phyloP scores from a whole-genome alignment of 768 basidiomycete species.

The Boletus barrowsii region DNA sequence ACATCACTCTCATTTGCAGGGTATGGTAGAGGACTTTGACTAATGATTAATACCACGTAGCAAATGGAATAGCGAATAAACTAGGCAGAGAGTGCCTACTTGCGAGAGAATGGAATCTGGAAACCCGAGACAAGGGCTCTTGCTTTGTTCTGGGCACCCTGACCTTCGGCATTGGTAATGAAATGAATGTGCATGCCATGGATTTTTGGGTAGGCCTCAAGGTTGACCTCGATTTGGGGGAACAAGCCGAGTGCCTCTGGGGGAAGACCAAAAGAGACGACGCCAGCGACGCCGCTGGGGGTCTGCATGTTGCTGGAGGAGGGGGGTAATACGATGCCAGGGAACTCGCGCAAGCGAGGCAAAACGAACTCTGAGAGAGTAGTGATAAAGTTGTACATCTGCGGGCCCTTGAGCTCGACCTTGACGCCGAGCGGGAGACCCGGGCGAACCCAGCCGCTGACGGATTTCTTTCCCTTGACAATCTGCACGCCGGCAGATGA shows the following conservation, averaged over 20 bases:
- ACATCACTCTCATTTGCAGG: constrained; percentile 32
- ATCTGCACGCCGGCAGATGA: constrained; percentile 77
- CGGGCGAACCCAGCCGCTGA: constrained; percentile 81
- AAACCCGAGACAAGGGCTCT: constrained; percentile 87
- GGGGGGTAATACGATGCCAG: constrained; percentile 77
- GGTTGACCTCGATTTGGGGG: constrained; percentile 93
- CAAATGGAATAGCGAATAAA: not conserved
- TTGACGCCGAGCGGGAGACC: constrained; percentile 83
- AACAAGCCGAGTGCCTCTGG: constrained; percentile 85
- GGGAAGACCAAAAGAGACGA: constrained; percentile 85
- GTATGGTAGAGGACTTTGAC: constrained; percentile 19
- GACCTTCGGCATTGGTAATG: constrained; percentile 80
- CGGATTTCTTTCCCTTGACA: constrained; percentile 59
- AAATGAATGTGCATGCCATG: constrained; percentile 96
- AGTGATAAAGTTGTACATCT: constrained; percentile 93
- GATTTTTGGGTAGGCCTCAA: constrained; percentile 80
- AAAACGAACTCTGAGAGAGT: constrained; percentile 90
- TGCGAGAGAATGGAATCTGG: constrained; percentile 80
- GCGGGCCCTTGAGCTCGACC: constrained; percentile 84
- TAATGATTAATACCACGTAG: constrained; percentile 26
- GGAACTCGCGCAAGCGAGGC: constrained; percentile 90
- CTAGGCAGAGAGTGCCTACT: constrained; percentile 15
- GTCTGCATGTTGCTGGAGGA: constrained; percentile 66
- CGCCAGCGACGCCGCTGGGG: constrained; percentile 78
- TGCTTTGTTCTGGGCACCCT: constrained; percentile 88